Evolutionary conservation across 352 stramenopile genomes (phyloP).

Genomic region (Poterioochromonas sp.): DNA sequence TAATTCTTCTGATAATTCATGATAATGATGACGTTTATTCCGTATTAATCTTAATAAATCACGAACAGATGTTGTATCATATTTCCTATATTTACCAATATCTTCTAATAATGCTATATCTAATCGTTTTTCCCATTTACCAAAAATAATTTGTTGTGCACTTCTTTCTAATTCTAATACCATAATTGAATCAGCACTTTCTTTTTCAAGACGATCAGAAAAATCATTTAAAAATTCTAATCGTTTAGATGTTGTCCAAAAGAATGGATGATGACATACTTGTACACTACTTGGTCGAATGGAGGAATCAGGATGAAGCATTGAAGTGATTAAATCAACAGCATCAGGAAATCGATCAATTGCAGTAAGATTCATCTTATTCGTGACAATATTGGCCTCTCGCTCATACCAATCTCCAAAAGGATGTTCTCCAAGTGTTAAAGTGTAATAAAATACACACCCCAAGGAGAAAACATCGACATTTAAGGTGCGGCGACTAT

Average conservation of each 20-base stretch:
- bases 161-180: slow-evolving; percentile 43
- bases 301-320: slow-evolving; percentile 55
- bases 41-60: slow-evolving; percentile 64
- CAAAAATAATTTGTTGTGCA: slow-evolving; percentile 55
- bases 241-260: slow-evolving; percentile 55
- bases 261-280: slow-evolving; percentile 67
- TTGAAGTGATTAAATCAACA: slow-evolving; percentile 44
- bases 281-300: slow-evolving; percentile 55
- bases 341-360: slow-evolving; percentile 17
- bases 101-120: slow-evolving; percentile 57
- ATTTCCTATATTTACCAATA: slow-evolving; percentile 58
- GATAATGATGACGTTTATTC: slow-evolving; percentile 72
- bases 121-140: slow-evolving; percentile 58
- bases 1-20: slow-evolving; percentile 53
- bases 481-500: slow-evolving; percentile 41
- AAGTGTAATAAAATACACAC: slow-evolving; percentile 66
- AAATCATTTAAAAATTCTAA: slow-evolving; percentile 66
- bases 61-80: slow-evolving; percentile 59
- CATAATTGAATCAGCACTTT: slow-evolving; percentile 33
- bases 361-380: slow-evolving; percentile 35
- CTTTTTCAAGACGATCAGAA: slow-evolving; percentile 59
- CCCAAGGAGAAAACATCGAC: slow-evolving; percentile 71
- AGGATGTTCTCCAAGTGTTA: slow-evolving; percentile 60
- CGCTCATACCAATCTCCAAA: slow-evolving; percentile 70
- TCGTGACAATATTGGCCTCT: slow-evolving; percentile 60